Conservation (phyloP, 2,329 filamentous ascomycete species). For the Aureobasidium sp. region DNA sequence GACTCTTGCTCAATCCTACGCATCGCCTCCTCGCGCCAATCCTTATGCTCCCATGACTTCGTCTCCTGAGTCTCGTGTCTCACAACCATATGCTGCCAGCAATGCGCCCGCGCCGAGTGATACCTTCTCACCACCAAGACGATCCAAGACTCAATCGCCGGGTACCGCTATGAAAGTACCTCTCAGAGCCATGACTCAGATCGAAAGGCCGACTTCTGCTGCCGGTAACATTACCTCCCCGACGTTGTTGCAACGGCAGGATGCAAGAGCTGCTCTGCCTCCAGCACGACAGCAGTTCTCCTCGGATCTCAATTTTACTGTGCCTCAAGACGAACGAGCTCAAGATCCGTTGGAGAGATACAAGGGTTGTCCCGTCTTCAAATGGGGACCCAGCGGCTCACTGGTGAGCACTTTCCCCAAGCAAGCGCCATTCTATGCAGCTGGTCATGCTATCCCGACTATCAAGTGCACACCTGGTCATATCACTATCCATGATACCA, state of each 20-base stretch:
- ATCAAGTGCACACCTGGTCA: constrained; percentile 78
- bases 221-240: constrained; percentile 27
- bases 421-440: constrained; percentile 77
- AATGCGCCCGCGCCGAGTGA: not conserved
- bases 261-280: constrained; percentile 29
- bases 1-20: not conserved
- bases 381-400: constrained; percentile 80
- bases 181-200: constrained; percentile 34
- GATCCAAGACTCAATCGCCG: constrained; percentile 55
- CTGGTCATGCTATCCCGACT: constrained; percentile 64
- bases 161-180: constrained; percentile 46
- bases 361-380: constrained; percentile 81
- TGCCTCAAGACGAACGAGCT: constrained; percentile 49
- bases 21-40: constrained; percentile 12
- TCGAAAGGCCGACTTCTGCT: constrained; percentile 50
- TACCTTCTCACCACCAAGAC: constrained; percentile 33
- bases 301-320: constrained; percentile 48
- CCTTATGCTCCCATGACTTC: not conserved
- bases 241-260: constrained; percentile 29
- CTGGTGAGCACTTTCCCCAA: constrained; percentile 82
- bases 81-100: not conserved
- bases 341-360: constrained; percentile 78
- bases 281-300: constrained; percentile 38
- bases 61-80: constrained; percentile 10
- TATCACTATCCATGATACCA: constrained; percentile 68